Conservation (phyloP, 768 basidiomycete species). For the Megacollybia marginata region DNA sequence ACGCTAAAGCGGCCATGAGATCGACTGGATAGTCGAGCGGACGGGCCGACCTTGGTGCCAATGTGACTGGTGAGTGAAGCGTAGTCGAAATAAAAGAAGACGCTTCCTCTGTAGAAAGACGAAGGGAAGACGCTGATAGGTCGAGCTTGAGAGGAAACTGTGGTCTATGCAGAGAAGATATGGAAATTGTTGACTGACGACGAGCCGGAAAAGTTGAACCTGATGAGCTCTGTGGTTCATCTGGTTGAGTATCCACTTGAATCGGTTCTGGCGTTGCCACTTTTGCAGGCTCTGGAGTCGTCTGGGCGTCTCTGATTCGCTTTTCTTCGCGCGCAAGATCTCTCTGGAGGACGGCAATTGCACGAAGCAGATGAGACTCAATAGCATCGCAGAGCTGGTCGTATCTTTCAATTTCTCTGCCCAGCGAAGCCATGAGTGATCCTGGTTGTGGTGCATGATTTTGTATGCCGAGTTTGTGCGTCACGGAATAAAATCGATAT, state of each 20-base stretch:
- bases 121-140: constrained; percentile 61
- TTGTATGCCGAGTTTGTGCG: constrained; percentile 55
- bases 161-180: constrained; percentile 73
- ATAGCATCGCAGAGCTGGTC: constrained; percentile 76
- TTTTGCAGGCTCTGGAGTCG: too few relatives aligned
- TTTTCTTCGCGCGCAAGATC: constrained; percentile 59
- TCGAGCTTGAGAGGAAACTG: constrained; percentile 72
- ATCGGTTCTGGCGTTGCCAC: not conserved
- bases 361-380: constrained; percentile 66
- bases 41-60: constrained; percentile 75
- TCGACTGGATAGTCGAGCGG: constrained; percentile 51
- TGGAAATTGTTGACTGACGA: constrained; percentile 70
- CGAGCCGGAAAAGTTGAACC: constrained; percentile 26
- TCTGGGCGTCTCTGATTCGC: constrained; percentile 36
- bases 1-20: constrained; percentile 56
- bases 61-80: constrained; percentile 70
- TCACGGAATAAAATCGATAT: constrained; percentile 61
- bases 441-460: constrained; percentile 57
- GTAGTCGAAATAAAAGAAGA: constrained; percentile 46
- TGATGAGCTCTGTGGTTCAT: not conserved
- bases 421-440: constrained; percentile 54
- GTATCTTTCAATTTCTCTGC: constrained; percentile 70
- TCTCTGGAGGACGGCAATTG: constrained; percentile 65
- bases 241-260: not conserved
- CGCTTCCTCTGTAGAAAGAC: constrained; percentile 58